Base-by-base conservation (phyloP, 352 stramenopile genomes). In the Salisapilia sapeloensis region DNA sequence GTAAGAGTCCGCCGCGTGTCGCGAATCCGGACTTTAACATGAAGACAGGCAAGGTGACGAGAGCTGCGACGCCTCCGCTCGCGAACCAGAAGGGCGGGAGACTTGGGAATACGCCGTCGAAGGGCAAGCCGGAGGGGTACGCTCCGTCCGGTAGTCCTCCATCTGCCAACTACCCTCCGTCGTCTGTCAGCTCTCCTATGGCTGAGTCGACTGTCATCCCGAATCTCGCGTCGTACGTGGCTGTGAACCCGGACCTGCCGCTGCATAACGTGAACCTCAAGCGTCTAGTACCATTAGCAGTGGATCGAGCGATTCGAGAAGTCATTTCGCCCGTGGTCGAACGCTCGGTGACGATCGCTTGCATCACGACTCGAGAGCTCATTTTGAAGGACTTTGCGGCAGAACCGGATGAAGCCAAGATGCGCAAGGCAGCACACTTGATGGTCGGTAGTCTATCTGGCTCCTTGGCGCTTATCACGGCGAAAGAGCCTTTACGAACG, bases 351-450 rank as follows among this genome's bases (percentile, higher is more conserved):
- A 97, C 91, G 4, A 99, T 99, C 56, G 96, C 94, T 22, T 98
- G 91, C 53, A 98, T 98, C 42, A 99, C 96, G 5, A 96, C 92
- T 15, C 71, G 75, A 21, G 92, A 98, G 49, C 84, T 99, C 32
- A 91, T 99, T n/a, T 64, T 96, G 2, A 99, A 99, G 51, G 96
- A 99, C 48, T 99, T 99, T 70, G 92, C 92, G n/a, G 97, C 93
- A 31, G 95, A 99, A 48, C 62, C 49, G 4, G 76, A 92, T 38
- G 75, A 92, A 38, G 70, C 74, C 5, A 97, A 97, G 59, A 96
- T 99, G 85, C 70, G 89, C 14, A 98, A 98, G 60, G 93, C 92
- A 6, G 93, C 92, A 16, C 92, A 98, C 42, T 45, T 99, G 7
- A 99, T 99, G 93, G 94, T 98, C 14, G 84, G 91, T 9, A 98